A percentile compares a stretch with the other conserved stretches of the same genome.
Conservation (phyloP, 371 early-diverging fungal genomes). For the Mucor circinelloides region DNA sequence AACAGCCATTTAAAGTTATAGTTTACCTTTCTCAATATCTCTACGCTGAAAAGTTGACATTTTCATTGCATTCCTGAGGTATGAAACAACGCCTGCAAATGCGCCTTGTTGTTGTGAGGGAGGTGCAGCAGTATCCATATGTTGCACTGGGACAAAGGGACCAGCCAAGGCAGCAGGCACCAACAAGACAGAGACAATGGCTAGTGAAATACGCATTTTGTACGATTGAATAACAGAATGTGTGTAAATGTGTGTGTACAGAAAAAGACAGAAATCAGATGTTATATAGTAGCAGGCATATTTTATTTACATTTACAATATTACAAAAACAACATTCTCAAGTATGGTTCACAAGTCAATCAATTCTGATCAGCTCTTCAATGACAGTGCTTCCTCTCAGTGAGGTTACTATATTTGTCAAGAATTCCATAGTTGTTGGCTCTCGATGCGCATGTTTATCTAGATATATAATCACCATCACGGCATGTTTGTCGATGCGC, state of each 20-base stretch:
- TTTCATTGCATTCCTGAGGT: neutral
- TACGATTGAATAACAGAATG: neutral
- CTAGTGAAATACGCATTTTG: neutral
- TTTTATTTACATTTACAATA: slow-evolving; percentile 6
- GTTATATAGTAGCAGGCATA: neutral
- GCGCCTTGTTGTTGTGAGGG: neutral
- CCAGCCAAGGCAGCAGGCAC: neutral
- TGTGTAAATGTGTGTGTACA: neutral
- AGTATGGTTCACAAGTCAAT: slow-evolving; percentile 9
- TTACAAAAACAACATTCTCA: neutral
- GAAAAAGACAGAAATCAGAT: neutral
- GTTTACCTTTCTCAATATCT: neutral
- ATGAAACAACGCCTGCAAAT: neutral
- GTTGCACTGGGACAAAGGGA: neutral
- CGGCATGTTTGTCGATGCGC: slow-evolving; percentile 60
- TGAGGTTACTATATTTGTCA: slow-evolving; percentile 42
- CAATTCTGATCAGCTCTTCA: slow-evolving; percentile 36
- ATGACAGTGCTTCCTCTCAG: slow-evolving; percentile 44
- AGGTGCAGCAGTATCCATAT: neutral
- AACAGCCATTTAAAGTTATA: neutral
- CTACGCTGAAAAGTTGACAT: neutral
- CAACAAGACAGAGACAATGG: neutral
- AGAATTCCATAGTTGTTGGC: slow-evolving; percentile 54
- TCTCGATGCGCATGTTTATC: slow-evolving; percentile 60
- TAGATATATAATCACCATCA: slow-evolving; percentile 58